These are phyloP conservation scores for Aspergillus diversus DNA, from an alignment of 495 filamentous ascomycete species.

Conservation along the genomic window DNA sequence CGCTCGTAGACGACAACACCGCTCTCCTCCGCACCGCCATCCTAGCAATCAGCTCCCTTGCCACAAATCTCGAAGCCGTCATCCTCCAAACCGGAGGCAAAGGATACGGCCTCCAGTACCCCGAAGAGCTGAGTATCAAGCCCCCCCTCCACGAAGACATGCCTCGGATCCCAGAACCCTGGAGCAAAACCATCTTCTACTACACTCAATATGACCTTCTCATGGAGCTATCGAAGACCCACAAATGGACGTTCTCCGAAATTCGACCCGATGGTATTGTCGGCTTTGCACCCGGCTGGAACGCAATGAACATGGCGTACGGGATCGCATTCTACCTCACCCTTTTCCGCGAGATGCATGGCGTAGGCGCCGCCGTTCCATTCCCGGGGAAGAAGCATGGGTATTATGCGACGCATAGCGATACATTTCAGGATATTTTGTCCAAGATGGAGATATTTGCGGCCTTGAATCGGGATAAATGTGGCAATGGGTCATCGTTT, in stretches of 20 bases:
- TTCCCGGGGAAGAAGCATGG: constrained; percentile 38
- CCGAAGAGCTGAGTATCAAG: constrained; percentile 31
- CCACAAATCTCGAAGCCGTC: constrained; percentile 32
- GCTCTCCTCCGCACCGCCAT: constrained; percentile 19
- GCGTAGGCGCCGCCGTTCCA: constrained; percentile 24
- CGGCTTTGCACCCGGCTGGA: constrained; percentile 45
- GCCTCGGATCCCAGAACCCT: constrained; percentile 46
- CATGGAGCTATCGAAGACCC: constrained; percentile 28
- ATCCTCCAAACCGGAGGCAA: constrained; percentile 48
- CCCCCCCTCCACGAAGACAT: constrained; percentile 39
- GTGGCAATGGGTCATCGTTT: constrained; percentile 29
- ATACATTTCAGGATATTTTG: constrained; percentile 44
- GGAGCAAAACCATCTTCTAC: constrained; percentile 45
- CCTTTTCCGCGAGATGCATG: constrained; percentile 33
- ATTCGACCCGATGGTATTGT: constrained; percentile 48
- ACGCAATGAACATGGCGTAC: constrained; percentile 46
- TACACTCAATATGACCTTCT: constrained; percentile 48
- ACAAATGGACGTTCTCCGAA: constrained; percentile 44
- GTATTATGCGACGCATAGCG: constrained; percentile 31
- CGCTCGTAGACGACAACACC: constrained; percentile 4
- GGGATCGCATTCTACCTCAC: constrained; percentile 42
- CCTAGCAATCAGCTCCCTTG: constrained; percentile 26
- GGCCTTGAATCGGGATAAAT: constrained; percentile 26
- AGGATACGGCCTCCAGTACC: constrained; percentile 44
- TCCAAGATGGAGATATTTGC: constrained; percentile 41